Conservation (phyloP, 2,329 filamentous ascomycete species). For the Alternaria sp. region DNA sequence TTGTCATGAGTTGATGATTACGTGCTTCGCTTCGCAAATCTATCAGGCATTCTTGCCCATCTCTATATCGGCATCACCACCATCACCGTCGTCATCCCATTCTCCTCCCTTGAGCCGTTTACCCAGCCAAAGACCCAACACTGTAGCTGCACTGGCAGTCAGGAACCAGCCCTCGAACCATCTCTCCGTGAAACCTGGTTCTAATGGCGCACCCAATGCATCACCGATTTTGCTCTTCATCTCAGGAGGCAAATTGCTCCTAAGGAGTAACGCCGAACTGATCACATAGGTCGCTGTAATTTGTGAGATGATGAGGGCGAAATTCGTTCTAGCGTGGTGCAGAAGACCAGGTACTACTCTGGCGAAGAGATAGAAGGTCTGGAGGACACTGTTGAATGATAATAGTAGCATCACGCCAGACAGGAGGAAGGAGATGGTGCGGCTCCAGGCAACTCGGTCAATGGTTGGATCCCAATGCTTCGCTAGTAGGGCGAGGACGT, state of each 20-base stretch:
- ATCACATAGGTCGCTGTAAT: slow-evolving; percentile 87
- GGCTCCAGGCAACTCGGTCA: slow-evolving; percentile 82
- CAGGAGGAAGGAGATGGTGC: slow-evolving; percentile 83
- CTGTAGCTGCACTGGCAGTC: slow-evolving; percentile 70
- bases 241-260: slow-evolving; percentile 79
- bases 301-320: slow-evolving; percentile 81
- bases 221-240: slow-evolving; percentile 80
- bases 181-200: slow-evolving; percentile 74
- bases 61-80: slow-evolving; percentile 66
- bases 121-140: slow-evolving; percentile 76
- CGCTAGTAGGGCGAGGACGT: slow-evolving; percentile 79
- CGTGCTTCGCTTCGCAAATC: neutral
- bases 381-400: slow-evolving; percentile 82
- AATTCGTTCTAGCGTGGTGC: slow-evolving; percentile 76
- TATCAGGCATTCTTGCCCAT: slow-evolving; percentile 66
- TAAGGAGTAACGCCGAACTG: slow-evolving; percentile 75
- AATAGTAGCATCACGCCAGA: slow-evolving; percentile 83
- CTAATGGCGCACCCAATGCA: slow-evolving; percentile 77
- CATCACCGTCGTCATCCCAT: slow-evolving; percentile 50
- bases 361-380: slow-evolving; percentile 83
- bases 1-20: neutral
- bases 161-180: slow-evolving; percentile 94
- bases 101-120: slow-evolving; percentile 63
- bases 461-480: slow-evolving; percentile 85
- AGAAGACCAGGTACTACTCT: slow-evolving; percentile 77